These are phyloP conservation scores for Cystofilobasidium capitatum DNA, from an alignment of 768 basidiomycete genomes.

Conservation along the genomic window DNA sequence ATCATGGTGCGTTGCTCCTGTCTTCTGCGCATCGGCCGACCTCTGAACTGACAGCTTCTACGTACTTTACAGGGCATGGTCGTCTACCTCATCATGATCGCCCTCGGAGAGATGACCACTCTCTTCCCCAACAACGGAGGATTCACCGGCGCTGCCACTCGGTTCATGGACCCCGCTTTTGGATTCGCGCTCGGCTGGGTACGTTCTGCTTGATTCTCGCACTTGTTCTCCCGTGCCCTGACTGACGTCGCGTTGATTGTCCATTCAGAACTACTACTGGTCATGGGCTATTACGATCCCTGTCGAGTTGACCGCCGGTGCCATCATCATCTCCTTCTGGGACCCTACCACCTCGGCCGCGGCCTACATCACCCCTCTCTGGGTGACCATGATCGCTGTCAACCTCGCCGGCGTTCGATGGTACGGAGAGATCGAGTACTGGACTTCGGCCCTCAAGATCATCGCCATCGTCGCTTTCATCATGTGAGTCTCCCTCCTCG, in stretches of 20 bases:
- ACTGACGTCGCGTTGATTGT: not conserved
- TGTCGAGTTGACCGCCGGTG: conserved; percentile 38
- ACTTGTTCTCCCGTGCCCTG: not conserved
- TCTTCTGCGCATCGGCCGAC: too few species aligned
- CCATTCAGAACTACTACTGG: conserved; percentile 3
- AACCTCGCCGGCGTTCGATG: conserved; percentile 41
- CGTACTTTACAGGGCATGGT: not conserved
- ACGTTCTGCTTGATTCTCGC: not conserved
- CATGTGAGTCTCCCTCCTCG: conserved; percentile 24
- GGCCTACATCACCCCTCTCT: conserved; percentile 40
- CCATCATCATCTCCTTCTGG: conserved; percentile 64
- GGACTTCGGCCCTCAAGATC: conserved; percentile 35
- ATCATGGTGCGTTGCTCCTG: not conserved
- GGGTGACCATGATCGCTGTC: conserved; percentile 38
- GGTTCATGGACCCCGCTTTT: conserved; percentile 17
- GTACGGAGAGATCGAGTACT: conserved; percentile 43
- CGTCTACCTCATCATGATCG: not conserved
- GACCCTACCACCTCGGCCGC: conserved; percentile 31
- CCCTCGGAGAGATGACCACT: conserved; percentile 29
- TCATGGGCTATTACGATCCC: conserved; percentile 11
- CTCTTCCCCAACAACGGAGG: conserved; percentile 33
- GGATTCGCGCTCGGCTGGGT: conserved; percentile 15
- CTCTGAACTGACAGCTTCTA: not conserved
- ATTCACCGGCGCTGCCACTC: conserved; percentile 27
- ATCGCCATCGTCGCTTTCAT: conserved; percentile 43